These are phyloP conservation scores for Coniochaeta pulveracea DNA, from an alignment of 2,329 filamentous ascomycete species.

Conservation along the genomic window DNA sequence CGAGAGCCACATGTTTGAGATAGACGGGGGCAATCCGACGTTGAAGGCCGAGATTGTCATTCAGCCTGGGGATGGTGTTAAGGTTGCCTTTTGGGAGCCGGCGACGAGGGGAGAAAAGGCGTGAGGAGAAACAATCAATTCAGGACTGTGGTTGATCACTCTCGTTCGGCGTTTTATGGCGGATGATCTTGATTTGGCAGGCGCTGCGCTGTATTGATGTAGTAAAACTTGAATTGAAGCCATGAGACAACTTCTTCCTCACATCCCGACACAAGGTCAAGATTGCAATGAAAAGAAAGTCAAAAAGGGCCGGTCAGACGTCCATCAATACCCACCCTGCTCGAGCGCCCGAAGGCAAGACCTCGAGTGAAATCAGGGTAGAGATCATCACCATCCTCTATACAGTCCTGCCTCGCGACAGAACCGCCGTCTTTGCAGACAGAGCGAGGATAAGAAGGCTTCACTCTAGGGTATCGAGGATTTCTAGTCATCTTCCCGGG, in stretches of 20 bases:
- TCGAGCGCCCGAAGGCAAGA: conserved; percentile 66
- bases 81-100: conserved; percentile 40
- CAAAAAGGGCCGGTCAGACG: conserved; percentile 75
- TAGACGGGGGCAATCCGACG: conserved; percentile 40
- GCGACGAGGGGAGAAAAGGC: not conserved
- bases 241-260: too few species aligned
- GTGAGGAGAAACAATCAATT: too few species aligned
- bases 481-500: conserved; percentile 86
- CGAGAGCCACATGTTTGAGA: conserved; percentile 41
- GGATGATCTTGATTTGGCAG: too few species aligned
- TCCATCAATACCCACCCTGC: conserved; percentile 75
- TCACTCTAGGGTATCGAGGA: conserved; percentile 88
- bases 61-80: conserved; percentile 46
- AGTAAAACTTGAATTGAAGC: too few species aligned
- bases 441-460: conserved; percentile 47
- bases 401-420: conserved; percentile 38
- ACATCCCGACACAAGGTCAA: too few species aligned
- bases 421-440: conserved; percentile 50
- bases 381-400: conserved; percentile 95
- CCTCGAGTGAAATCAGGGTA: conserved; percentile 52
- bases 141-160: too few species aligned
- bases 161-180: too few species aligned
- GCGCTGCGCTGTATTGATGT: too few species aligned
- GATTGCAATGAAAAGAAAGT: too few species aligned
- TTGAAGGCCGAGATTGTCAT: conserved; percentile 51